Conservation (phyloP, 73 alveolate genomes). For the Uronychia setigera region DNA sequence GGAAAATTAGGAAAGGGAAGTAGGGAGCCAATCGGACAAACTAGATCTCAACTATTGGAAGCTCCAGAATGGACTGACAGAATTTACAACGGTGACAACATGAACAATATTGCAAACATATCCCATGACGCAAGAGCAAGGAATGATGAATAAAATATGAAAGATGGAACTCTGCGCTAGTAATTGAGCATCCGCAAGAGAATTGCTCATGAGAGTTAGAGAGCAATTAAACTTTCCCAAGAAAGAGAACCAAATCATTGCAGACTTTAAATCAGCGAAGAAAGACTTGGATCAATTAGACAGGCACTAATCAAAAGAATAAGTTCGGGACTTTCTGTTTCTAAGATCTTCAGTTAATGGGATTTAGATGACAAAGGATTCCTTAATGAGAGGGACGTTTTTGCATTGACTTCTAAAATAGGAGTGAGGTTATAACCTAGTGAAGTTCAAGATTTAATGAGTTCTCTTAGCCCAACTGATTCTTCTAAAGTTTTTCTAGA, state of each 20-base stretch:
- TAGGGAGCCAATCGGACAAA: conserved; percentile 2
- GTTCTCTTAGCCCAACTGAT: neutral
- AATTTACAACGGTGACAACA: conserved; percentile 50
- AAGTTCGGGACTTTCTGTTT: neutral
- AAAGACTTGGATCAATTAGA: neutral
- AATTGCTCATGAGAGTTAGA: neutral
- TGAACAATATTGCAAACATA: neutral
- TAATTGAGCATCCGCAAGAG: too few species aligned
- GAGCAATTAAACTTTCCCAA: neutral
- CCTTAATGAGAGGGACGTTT: neutral
- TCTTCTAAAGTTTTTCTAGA: neutral
- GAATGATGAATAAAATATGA: neutral
- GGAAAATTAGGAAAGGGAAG: conserved; percentile 7
- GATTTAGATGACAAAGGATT: neutral
- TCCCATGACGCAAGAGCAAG: neutral
- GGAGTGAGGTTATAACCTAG: neutral
- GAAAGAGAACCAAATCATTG: neutral
- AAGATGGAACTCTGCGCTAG: neutral
- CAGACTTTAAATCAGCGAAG: too few species aligned
- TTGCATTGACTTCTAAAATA: neutral
- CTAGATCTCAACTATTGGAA: conserved; percentile 12
- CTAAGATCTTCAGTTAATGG: neutral
- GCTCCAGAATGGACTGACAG: conserved; percentile 53
- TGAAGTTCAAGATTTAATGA: neutral
- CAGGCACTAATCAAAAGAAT: neutral